These are phyloP conservation scores for Aspergillus ruber DNA, from an alignment of 2,329 filamentous ascomycete genomes.

Conservation along the genomic window DNA sequence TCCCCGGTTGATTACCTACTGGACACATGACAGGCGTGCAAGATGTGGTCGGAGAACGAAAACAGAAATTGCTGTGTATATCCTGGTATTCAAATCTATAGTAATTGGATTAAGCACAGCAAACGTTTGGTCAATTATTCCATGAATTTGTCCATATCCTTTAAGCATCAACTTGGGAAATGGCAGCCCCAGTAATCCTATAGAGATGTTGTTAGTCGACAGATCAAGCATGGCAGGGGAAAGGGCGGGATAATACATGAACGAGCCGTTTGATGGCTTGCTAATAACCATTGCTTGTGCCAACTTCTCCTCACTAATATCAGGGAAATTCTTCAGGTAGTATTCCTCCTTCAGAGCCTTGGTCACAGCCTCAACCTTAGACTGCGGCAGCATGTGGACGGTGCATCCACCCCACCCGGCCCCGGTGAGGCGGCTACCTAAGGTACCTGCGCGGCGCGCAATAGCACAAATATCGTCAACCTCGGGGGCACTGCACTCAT, in stretches of 20 bases:
- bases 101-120: neutral
- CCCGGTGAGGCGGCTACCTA: constrained; percentile 80
- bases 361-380: constrained; percentile 72
- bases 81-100: neutral
- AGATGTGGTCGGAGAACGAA: neutral
- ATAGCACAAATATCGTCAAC: constrained; percentile 83
- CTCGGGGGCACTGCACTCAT: constrained; percentile 87
- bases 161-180: constrained; percentile 26
- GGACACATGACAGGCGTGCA: no score
- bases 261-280: constrained; percentile 55
- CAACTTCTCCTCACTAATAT: constrained; percentile 65
- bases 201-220: constrained; percentile 9
- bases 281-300: constrained; percentile 80
- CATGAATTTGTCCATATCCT: constrained; percentile 5
- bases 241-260: constrained; percentile 28
- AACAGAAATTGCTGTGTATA: neutral
- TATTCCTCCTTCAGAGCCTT: constrained; percentile 74
- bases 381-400: constrained; percentile 81
- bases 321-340: constrained; percentile 65
- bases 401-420: constrained; percentile 96
- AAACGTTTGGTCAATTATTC: neutral
- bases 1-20: no score
- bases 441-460: constrained; percentile 69
- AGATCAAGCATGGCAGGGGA: neutral
- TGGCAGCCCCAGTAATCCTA: constrained; percentile 34